These are phyloP conservation scores for Rhizopus sp. DNA, from an alignment of 371 early-diverging fungal genomes.

Conservation along the genomic window DNA sequence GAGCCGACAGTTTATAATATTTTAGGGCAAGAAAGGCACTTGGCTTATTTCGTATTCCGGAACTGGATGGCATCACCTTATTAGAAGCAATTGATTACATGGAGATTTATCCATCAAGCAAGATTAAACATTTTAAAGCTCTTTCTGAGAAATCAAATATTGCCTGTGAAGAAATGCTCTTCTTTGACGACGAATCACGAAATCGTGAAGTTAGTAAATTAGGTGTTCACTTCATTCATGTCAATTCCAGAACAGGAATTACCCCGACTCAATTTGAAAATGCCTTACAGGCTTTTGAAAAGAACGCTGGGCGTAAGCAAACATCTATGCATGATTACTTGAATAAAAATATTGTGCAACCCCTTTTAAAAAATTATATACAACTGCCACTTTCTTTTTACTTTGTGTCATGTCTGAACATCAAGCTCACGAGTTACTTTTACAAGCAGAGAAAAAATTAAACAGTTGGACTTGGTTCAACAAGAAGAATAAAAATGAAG, in stretches of 20 bases:
- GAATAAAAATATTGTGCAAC: conserved; percentile 4
- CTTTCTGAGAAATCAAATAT: conserved; percentile 42
- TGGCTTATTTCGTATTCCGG: conserved; percentile 27
- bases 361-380: background rate
- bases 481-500: conserved; percentile 77
- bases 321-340: conserved; percentile 22
- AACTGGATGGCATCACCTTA: conserved; percentile 26
- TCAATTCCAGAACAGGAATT: conserved; percentile 33
- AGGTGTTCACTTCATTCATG: conserved; percentile 38
- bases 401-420: conserved; percentile 65
- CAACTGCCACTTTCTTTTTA: background rate
- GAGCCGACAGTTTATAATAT: background rate
- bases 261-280: conserved; percentile 33
- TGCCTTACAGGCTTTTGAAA: conserved; percentile 28
- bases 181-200: conserved; percentile 60
- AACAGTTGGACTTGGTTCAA: conserved; percentile 82
- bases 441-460: conserved; percentile 76
- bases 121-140: conserved; percentile 43
- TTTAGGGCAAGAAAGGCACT: conserved; percentile 34
- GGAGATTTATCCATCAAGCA: conserved; percentile 51
- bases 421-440: conserved; percentile 70
- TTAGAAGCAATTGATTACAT: conserved; percentile 33
- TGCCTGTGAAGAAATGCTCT: conserved; percentile 52
- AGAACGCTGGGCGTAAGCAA: conserved; percentile 26
- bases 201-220: conserved; percentile 43